Evolutionary conservation across 1,284 basidiomycete genomes (phyloP).

Genomic region (Nidula niveotomentosa): DNA sequence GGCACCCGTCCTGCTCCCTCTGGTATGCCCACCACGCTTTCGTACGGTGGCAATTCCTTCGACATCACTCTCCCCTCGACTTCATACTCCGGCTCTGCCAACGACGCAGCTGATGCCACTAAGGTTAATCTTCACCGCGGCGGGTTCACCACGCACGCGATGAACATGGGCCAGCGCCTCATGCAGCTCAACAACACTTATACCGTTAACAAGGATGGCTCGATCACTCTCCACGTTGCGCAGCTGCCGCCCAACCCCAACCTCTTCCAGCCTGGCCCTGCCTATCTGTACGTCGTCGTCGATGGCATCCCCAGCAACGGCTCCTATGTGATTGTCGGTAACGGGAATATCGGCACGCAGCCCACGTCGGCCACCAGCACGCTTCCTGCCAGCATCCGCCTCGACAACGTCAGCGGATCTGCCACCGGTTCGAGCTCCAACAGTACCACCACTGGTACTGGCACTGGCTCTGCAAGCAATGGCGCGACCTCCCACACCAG

Average conservation of each 20-base stretch:
- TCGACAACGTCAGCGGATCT: constrained; percentile 37
- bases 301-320: constrained; percentile 85
- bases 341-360: constrained; percentile 73
- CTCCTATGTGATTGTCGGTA: constrained; percentile 76
- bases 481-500: constrained; percentile 24
- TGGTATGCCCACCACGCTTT: constrained; percentile 71
- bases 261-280: constrained; percentile 85
- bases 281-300: constrained; percentile 78
- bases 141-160: constrained; percentile 93
- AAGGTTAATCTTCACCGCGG: constrained; percentile 81
- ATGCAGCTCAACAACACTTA: constrained; percentile 80
- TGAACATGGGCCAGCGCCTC: constrained; percentile 92
- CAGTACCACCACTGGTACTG: constrained; percentile 6
- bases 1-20: constrained; percentile 69
- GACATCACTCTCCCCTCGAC: constrained; percentile 58
- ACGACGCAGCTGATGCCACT: constrained; percentile 74
- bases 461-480: background rate
- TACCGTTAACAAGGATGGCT: constrained; percentile 76
- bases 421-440: constrained; percentile 26
- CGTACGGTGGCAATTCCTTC: constrained; percentile 88
- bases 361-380: constrained; percentile 39
- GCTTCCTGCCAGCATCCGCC: constrained; percentile 53
- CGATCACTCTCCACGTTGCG: constrained; percentile 73
- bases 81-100: constrained; percentile 67
- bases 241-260: constrained; percentile 83